Evolutionary conservation across 1,139 yeast species (phyloP), one percentile per base, ranked within the genome.

Genomic region (Spathaspora jeffriesii): DNA sequence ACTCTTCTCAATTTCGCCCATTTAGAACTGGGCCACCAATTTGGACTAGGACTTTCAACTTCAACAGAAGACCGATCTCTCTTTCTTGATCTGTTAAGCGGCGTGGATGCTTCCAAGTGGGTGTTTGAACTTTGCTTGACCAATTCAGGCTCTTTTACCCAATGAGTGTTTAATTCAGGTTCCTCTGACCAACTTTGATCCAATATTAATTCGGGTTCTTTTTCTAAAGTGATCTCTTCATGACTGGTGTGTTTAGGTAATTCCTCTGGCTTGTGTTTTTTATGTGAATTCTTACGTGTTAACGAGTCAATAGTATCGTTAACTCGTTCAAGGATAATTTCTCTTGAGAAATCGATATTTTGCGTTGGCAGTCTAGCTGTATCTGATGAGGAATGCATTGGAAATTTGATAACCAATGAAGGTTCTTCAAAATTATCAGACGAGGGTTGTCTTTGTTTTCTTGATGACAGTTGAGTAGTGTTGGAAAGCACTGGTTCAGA

Each of bases 1-100:
- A 67, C 51, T 41, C 53, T 60, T 43, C 54, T 53, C 14, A 67
- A 49, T 44, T 63, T 65, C 5, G 47, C 43, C 71, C 71, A 67
- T 41, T 57, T 61, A 7, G 46, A 46, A 7, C 53, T 48, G 4
- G 65, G 52, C 70, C 71, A 66, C 38, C 52, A 49, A 11, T 34
- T 34, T 8, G 32, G 11, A 11, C 14, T 17, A 34, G 38, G 13
- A 21, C 3, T 17, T 17, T 9, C n/a, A 31, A 22, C 37, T 23
- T 28, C 8, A 20, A 14, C 30, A 6, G 11, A 17, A 3, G 25
- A 20, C 18, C 22, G 31, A 9, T 11, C 27, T 18, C 25, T 41
- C 14, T 34, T n/a, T 15, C 40, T 31, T n/a, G 22, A 10, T 38
- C 38, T 21, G 20, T n/a, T 8, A 42, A n/a, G 34, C 2, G 44